Evolutionary conservation across 1,284 basidiomycete genomes (phyloP).

Genomic region (Papiliotrema fonsecae): DNA sequence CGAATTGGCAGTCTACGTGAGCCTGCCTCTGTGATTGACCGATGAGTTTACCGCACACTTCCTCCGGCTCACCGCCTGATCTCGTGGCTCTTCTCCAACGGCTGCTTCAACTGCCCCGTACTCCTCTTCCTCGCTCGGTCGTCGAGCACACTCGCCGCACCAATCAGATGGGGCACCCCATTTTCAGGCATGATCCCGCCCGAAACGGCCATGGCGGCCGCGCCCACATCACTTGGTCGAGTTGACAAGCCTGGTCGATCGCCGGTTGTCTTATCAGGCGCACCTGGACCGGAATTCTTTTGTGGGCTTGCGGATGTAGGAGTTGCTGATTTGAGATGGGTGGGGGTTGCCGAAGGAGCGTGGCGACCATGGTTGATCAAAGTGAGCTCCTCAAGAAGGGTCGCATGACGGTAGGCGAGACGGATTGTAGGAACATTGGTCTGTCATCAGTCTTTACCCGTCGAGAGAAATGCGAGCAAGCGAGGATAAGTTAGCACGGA

Average conservation of each 20-base stretch:
- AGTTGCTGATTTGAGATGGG: conserved; percentile 24
- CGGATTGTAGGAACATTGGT: conserved; percentile 94
- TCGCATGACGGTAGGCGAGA: conserved; percentile 81
- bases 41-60: not conserved
- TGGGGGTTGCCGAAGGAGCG: conserved; percentile 29
- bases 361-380: conserved; percentile 12
- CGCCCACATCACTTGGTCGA: conserved; percentile 26
- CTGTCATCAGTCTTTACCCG: conserved; percentile 46
- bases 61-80: conserved; percentile 1
- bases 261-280: not conserved
- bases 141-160: conserved; percentile 26
- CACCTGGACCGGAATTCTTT: not conserved
- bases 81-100: conserved; percentile 11
- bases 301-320: conserved; percentile 2
- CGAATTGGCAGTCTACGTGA: too few species aligned
- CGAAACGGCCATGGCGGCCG: conserved; percentile 31
- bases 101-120: conserved; percentile 9
- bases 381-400: conserved; percentile 74
- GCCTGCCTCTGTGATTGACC: not conserved
- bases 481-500: not conserved
- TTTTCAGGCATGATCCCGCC: not conserved
- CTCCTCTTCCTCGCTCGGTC: conserved; percentile 27
- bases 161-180: conserved; percentile 2
- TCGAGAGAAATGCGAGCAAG: too few species aligned
- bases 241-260: conserved; percentile 18